These are phyloP conservation scores for Lentinula novae-zelandiae DNA, from an alignment of 1,284 basidiomycete genomes.

Conservation along the genomic window DNA sequence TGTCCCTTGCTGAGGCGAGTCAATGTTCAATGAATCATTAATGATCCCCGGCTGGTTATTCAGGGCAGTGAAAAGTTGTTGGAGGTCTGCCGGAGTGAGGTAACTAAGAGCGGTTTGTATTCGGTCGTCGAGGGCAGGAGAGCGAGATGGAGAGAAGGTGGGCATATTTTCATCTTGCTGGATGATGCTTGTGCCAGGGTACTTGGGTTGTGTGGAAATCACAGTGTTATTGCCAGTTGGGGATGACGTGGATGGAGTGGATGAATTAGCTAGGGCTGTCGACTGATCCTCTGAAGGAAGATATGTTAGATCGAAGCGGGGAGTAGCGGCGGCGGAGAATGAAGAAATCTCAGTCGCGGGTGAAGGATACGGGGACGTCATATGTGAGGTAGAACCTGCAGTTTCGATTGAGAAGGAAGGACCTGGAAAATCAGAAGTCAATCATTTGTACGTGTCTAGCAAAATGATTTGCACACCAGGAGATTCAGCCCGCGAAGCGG, in stretches of 20 bases:
- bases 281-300: conserved; percentile 9
- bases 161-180: conserved; percentile 22
- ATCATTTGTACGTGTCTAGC: conserved; percentile 14
- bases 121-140: conserved; percentile 39
- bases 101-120: conserved; percentile 63
- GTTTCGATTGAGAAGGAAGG: conserved; percentile 33
- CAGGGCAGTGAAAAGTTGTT: conserved; percentile 64
- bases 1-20: not conserved
- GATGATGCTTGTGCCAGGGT: conserved; percentile 17
- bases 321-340: conserved; percentile 3
- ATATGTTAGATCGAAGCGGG: conserved; percentile 8
- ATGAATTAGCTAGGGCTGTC: conserved; percentile 5
- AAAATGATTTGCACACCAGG: conserved; percentile 14
- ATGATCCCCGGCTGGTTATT: conserved; percentile 19
- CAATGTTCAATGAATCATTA: not conserved
- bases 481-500: conserved; percentile 24
- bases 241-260: not conserved
- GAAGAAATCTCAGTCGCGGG: conserved; percentile 15
- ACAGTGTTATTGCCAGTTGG: conserved; percentile 13
- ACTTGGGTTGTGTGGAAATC: conserved; percentile 19
- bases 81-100: conserved; percentile 64
- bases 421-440: conserved; percentile 11
- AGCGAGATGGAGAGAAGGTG: conserved; percentile 24
- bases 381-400: conserved; percentile 28
- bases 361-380: conserved; percentile 20